Percentiles rank a stretch among this genome's conserved stretches.
These are phyloP conservation scores for Stylonectria norvegica DNA, from an alignment of 2,329 filamentous ascomycete species.

Conservation along the genomic window DNA sequence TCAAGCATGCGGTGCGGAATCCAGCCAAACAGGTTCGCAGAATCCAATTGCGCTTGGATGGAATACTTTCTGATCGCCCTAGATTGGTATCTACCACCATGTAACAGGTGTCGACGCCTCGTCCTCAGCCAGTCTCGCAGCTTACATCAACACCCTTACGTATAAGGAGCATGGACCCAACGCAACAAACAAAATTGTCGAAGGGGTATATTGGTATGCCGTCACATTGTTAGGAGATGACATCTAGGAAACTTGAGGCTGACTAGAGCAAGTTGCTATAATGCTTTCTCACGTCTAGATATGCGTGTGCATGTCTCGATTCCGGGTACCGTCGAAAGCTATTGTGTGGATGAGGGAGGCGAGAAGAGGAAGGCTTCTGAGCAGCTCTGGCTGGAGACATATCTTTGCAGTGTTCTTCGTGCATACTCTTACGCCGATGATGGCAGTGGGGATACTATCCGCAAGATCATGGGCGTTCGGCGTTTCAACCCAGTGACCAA, in stretches of 20 bases:
- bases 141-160: constrained; percentile 97
- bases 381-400: constrained; percentile 94
- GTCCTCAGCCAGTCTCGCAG: constrained; percentile 91
- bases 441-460: constrained; percentile 88
- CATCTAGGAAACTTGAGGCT: constrained; percentile 4
- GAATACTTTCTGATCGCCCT: constrained; percentile 17
- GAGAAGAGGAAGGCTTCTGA: constrained; percentile 93
- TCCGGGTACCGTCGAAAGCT: constrained; percentile 92
- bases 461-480: constrained; percentile 94
- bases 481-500: constrained; percentile 97
- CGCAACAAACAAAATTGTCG: constrained; percentile 75
- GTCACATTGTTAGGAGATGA: not conserved
- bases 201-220: constrained; percentile 85
- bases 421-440: constrained; percentile 97
- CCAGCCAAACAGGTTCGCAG: constrained; percentile 51
- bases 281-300: constrained; percentile 95
- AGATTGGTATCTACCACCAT: constrained; percentile 96
- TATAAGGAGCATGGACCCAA: constrained; percentile 79
- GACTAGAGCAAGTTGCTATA: constrained; percentile 68
- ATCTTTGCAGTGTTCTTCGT: constrained; percentile 88
- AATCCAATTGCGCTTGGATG: constrained; percentile 12
- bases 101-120: constrained; percentile 96
- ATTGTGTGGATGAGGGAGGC: constrained; percentile 94
- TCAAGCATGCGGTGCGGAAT: constrained; percentile 67
- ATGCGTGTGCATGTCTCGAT: constrained; percentile 99